These are phyloP conservation scores for Phytophthora chlamydospora DNA, from an alignment of 352 stramenopile species.

Conservation along the genomic window DNA sequence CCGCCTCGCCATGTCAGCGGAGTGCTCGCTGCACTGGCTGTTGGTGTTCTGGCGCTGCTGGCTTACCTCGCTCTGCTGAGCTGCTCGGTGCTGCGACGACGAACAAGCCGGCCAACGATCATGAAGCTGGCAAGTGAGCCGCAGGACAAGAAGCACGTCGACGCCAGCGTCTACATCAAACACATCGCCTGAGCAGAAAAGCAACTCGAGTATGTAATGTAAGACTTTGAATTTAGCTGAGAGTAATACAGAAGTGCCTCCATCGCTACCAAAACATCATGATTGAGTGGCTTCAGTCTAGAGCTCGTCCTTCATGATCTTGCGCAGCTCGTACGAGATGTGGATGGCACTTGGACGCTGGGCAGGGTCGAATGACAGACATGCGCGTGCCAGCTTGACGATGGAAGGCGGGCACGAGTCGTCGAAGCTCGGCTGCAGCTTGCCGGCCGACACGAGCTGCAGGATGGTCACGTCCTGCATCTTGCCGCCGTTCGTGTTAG, in stretches of 20 bases:
- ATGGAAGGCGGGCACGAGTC: constrained; percentile 54
- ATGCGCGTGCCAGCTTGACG: constrained; percentile 64
- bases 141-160: constrained; percentile 3
- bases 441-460: constrained; percentile 68
- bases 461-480: constrained; percentile 72
- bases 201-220: constrained; percentile 9
- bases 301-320: constrained; percentile 77
- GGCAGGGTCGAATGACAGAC: constrained; percentile 66
- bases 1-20: neutral
- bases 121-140: neutral
- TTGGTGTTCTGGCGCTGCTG: neutral
- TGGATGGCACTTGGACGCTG: constrained; percentile 77
- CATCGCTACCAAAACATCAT: constrained; percentile 29
- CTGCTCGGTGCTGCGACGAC: constrained; percentile 1
- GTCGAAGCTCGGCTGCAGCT: constrained; percentile 70
- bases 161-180: constrained; percentile 9
- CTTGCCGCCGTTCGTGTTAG: constrained; percentile 65
- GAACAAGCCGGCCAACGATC: neutral
- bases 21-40: neutral
- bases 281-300: constrained; percentile 26
- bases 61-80: constrained; percentile 2
- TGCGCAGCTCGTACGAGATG: constrained; percentile 79
- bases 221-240: constrained; percentile 28
- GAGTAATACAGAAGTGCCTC: constrained; percentile 38
- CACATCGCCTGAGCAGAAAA: neutral